Conservation (phyloP, 805 yeast species). For the Wickerhamiella cacticola region DNA sequence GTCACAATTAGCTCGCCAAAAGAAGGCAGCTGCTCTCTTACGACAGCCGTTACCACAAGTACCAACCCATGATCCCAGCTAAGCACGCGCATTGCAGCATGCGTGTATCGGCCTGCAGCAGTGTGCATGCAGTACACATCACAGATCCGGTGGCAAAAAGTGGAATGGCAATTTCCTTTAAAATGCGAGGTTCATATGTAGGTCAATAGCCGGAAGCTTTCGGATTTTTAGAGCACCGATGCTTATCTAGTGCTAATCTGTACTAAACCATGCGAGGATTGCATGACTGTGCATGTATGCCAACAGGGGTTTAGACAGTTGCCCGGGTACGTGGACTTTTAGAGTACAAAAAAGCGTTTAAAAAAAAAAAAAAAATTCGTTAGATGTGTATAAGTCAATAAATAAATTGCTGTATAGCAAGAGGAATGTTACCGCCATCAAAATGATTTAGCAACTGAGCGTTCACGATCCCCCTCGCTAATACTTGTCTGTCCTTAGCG, state of each 20-base stretch:
- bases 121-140: background rate
- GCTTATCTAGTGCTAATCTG: background rate
- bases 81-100: slow-evolving; percentile 1
- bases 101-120: background rate
- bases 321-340: too few relatives aligned
- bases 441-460: too few relatives aligned
- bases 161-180: background rate
- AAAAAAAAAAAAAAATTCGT: too few relatives aligned
- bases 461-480: background rate
- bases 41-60: slow-evolving; percentile 2
- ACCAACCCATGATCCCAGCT: slow-evolving; percentile 3
- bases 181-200: too few relatives aligned
- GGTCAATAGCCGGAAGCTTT: background rate
- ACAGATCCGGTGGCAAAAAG: background rate
- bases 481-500: background rate
- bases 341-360: too few relatives aligned
- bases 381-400: too few relatives aligned
- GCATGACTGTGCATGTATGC: too few relatives aligned
- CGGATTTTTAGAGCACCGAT: background rate
- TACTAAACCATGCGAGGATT: too few relatives aligned
- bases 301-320: too few relatives aligned
- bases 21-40: background rate
- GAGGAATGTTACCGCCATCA: too few relatives aligned
- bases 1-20: background rate
- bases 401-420: too few relatives aligned